Base-by-base conservation (phyloP, 1,284 basidiomycete genomes). In the Nidula niveotomentosa region DNA sequence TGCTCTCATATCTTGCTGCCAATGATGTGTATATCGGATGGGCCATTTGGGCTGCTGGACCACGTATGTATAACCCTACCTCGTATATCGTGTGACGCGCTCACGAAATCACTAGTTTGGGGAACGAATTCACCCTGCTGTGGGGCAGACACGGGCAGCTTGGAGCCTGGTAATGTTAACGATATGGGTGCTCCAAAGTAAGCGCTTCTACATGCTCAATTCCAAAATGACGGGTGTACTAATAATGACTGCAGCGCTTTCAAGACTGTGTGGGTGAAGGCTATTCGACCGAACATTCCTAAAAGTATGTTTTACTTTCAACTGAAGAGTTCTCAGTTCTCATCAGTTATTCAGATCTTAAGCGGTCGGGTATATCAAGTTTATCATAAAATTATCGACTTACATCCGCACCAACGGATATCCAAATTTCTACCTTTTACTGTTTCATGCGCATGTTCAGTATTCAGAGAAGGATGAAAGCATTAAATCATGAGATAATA, bases 11-110 rank as follows among this genome's bases (percentile, higher is more conserved):
- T 58, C 66, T 79, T 41, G 62, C 64, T 3, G 64, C 65, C 13
- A 79, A 78, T 56, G 73, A 75, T 50, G 77, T 69, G 36, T 78
- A 76, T 58, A 77, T 79, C 49, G 77, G 77, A 17, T 79, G 77
- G 77, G 54, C 73, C 1, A 73, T 73, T 35, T 79, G 77, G 77
- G 77, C 77, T 56, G 77, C 77, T 47, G 77, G 77, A 48, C 77
- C 77, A n/a, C 55, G 76, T 77, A 59, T 47, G 72, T 23, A 2
- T 23, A 23, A 2, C 23, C 3, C 2, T 23, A 23, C 23, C 23
- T 23, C 23, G 23, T 23, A 23, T 23, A 23, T 23, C 23, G 23
- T 23, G 23, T 23, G 3, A 23, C 23, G 3, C 2, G 23, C 23
- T 23, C 53, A 46, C 45, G 9, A 12, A 18, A 1, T 2, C 6